phyloP scores from a whole-genome alignment of 495 filamentous ascomycete genomes.

The Aspergillus nanangensis region DNA sequence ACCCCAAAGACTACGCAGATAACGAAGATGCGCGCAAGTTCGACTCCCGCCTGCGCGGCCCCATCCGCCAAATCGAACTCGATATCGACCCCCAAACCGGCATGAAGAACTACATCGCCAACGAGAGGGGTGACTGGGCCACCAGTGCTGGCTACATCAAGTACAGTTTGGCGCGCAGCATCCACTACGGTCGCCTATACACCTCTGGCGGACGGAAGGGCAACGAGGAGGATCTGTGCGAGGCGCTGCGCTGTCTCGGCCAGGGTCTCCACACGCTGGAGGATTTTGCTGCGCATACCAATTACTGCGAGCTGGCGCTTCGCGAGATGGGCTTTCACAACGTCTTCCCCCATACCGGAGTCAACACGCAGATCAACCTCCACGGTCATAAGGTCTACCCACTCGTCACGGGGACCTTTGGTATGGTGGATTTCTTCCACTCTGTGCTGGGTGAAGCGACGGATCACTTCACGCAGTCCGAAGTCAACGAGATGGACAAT shows the following conservation, averaged over 20 bases:
- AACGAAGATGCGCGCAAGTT: constrained; percentile 78
- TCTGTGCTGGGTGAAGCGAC: constrained; percentile 94
- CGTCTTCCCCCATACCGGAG: constrained; percentile 86
- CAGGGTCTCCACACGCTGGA: constrained; percentile 92
- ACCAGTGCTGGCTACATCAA: constrained; percentile 89
- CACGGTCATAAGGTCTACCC: constrained; percentile 75
- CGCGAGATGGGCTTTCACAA: constrained; percentile 77
- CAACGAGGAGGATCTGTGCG: constrained; percentile 80
- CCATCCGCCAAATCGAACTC: constrained; percentile 69
- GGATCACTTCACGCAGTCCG: constrained; percentile 92
- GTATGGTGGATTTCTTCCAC: constrained; percentile 93
- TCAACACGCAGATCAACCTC: constrained; percentile 65
- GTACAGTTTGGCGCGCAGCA: constrained; percentile 74
- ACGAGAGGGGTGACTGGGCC: constrained; percentile 77
- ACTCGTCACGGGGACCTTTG: constrained; percentile 85
- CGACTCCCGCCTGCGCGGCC: constrained; percentile 77
- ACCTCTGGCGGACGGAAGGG: constrained; percentile 65
- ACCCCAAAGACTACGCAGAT: constrained; percentile 88
- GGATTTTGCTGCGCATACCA: constrained; percentile 93
- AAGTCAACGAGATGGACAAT: constrained; percentile 83
- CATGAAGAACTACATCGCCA: constrained; percentile 99
- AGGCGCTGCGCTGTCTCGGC: constrained; percentile 83
- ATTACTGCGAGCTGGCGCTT: constrained; percentile 85
- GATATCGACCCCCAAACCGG: constrained; percentile 79
- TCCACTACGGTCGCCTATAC: constrained; percentile 87